Evolutionary conservation across 768 basidiomycete species (phyloP).

Genomic region (Roridomyces roridus): DNA sequence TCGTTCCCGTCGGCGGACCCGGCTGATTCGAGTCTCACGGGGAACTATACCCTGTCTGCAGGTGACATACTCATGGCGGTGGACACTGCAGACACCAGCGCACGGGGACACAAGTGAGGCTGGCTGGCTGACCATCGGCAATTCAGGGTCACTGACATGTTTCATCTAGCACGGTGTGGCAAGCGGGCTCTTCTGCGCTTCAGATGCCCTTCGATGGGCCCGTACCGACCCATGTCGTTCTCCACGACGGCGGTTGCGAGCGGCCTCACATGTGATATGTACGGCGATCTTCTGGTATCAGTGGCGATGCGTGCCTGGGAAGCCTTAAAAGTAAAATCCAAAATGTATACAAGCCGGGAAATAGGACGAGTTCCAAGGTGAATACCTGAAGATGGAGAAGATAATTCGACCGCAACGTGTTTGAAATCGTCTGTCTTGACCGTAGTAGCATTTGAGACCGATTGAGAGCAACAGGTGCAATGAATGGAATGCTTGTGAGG

Average conservation of each 20-base stretch:
- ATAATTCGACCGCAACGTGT: too few relatives aligned
- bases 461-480: too few relatives aligned
- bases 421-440: too few relatives aligned
- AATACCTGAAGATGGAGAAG: too few relatives aligned
- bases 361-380: too few relatives aligned
- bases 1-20: conserved; percentile 11
- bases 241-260: conserved; percentile 10
- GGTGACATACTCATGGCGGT: conserved; percentile 18
- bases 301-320: too few relatives aligned
- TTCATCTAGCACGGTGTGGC: conserved; percentile 16
- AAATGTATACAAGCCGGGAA: too few relatives aligned
- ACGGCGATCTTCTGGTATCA: too few relatives aligned
- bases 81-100: conserved; percentile 6
- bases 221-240: conserved; percentile 4
- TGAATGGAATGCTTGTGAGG: too few relatives aligned
- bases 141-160: neutral
- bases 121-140: too few relatives aligned
- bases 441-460: too few relatives aligned
- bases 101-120: conserved; percentile 16
- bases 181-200: conserved; percentile 6
- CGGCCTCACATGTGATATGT: conserved; percentile 15
- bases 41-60: conserved; percentile 11
- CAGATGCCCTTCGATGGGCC: conserved; percentile 16
- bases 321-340: too few relatives aligned
- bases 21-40: conserved; percentile 1